phyloP scores from a whole-genome alignment of 106 monocot genomes.

The Dioscorea alata region DNA sequence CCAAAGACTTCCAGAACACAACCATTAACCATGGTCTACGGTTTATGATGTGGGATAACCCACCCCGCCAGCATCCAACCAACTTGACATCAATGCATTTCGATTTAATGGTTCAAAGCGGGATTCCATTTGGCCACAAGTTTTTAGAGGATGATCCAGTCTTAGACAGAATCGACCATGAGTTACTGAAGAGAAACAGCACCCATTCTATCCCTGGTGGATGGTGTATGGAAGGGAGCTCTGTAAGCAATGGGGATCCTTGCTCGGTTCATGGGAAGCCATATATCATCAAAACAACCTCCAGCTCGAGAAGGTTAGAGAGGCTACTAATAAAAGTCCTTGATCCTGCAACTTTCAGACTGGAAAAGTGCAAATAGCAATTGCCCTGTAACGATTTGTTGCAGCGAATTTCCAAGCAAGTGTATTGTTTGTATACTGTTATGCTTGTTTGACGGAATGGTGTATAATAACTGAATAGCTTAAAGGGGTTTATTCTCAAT shows the following conservation, averaged over 20 bases:
- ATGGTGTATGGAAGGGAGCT: conserved; percentile 57
- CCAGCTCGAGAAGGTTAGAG: conserved; percentile 52
- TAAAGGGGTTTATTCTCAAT: too few species aligned
- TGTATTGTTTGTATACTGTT: too few species aligned
- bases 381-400: too few species aligned
- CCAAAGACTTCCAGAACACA: conserved; percentile 80
- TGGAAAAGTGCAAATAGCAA: conserved; percentile 81
- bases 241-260: conserved; percentile 14
- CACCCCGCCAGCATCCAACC: conserved; percentile 44
- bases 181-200: conserved; percentile 35
- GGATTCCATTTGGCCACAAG: conserved; percentile 60
- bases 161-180: conserved; percentile 58
- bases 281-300: conserved; percentile 34
- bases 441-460: too few species aligned
- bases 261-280: conserved; percentile 29
- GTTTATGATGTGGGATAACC: conserved; percentile 64
- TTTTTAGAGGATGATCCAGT: conserved; percentile 35
- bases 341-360: conserved; percentile 59
- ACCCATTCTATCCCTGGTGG: conserved; percentile 42
- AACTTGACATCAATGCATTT: conserved; percentile 53
- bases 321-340: conserved; percentile 54
- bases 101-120: conserved; percentile 55
- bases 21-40: conserved; percentile 71
- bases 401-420: too few species aligned
- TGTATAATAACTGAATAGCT: too few species aligned